Evolutionary conservation across 2,329 filamentous ascomycete genomes (phyloP).

Genomic region (Cladosporium cucumerinum): DNA sequence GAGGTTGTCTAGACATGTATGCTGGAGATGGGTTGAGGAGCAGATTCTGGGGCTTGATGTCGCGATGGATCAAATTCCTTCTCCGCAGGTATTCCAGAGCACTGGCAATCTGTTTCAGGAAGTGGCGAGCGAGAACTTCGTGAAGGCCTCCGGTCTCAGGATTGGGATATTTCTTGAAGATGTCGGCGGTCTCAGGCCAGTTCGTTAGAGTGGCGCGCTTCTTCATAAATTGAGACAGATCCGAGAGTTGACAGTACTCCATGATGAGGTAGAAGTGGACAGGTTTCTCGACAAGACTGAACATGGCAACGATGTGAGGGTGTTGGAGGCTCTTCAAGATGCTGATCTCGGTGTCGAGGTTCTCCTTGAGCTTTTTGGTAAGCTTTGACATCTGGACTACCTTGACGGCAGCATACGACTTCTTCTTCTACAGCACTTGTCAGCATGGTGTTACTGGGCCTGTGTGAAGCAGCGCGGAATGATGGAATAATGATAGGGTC

Average conservation of each 20-base stretch:
- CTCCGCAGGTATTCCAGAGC: constrained; percentile 83
- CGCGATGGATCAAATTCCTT: constrained; percentile 87
- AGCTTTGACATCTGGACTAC: constrained; percentile 87
- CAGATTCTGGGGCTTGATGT: constrained; percentile 96
- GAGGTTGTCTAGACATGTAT: constrained; percentile 62
- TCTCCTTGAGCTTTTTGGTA: constrained; percentile 94
- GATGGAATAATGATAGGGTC: neutral
- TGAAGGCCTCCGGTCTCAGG: constrained; percentile 79
- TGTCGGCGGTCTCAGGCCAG: constrained; percentile 78
- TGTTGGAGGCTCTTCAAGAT: constrained; percentile 92
- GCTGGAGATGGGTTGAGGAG: constrained; percentile 78
- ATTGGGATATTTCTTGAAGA: constrained; percentile 91
- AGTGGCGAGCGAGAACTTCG: constrained; percentile 95
- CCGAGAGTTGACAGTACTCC: constrained; percentile 96
- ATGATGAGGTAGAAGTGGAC: constrained; percentile 94
- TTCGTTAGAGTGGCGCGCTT: constrained; percentile 77
- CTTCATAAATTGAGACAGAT: constrained; percentile 94
- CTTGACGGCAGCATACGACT: constrained; percentile 88
- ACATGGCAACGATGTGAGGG: constrained; percentile 93
- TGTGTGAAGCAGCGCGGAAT: neutral
- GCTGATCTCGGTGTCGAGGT: constrained; percentile 90
- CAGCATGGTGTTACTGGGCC: constrained; percentile 12
- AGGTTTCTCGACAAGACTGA: constrained; percentile 84
- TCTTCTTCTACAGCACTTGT: constrained; percentile 51
- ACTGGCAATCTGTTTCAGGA: constrained; percentile 89